These are phyloP conservation scores for Evernia prunastri DNA, from an alignment of 495 filamentous ascomycete genomes.

Conservation along the genomic window DNA sequence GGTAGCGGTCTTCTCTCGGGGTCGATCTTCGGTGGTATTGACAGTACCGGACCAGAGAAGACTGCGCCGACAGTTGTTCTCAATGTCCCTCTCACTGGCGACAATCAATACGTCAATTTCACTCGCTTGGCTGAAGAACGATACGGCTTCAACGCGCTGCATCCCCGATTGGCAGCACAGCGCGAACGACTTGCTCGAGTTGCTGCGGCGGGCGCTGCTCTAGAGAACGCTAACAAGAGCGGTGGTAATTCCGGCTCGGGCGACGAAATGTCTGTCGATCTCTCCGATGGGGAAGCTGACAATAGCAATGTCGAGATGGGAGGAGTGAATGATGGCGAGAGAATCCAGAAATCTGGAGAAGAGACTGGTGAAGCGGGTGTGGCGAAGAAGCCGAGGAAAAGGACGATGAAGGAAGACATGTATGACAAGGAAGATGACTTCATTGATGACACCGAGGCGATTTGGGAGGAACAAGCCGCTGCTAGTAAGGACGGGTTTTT, in stretches of 20 bases:
- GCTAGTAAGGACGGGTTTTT: constrained; percentile 90
- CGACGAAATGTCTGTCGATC: constrained; percentile 63
- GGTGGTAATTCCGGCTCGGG: constrained; percentile 23
- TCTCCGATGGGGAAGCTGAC: constrained; percentile 49
- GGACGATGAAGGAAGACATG: constrained; percentile 86
- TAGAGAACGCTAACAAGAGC: constrained; percentile 59
- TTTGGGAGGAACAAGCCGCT: constrained; percentile 93
- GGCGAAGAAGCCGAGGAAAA: constrained; percentile 59
- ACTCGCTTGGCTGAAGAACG: constrained; percentile 85
- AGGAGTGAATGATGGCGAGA: constrained; percentile 51
- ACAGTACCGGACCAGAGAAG: constrained; percentile 41
- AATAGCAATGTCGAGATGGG: constrained; percentile 74
- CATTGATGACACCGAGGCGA: constrained; percentile 90
- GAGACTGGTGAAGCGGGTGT: constrained; percentile 45
- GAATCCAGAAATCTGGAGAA: constrained; percentile 22
- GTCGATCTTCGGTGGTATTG: constrained; percentile 49
- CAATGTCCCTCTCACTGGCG: constrained; percentile 70
- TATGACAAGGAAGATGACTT: constrained; percentile 97
- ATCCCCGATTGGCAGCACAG: constrained; percentile 82
- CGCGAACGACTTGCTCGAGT: constrained; percentile 74
- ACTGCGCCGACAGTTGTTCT: constrained; percentile 75
- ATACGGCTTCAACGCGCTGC: constrained; percentile 89
- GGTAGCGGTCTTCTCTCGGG: constrained; percentile 64
- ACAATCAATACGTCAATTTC: constrained; percentile 90
- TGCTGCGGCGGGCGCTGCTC: constrained; percentile 71